A percentile compares a stretch with the other conserved stretches of the same genome.
phyloP scores from a whole-genome alignment of 257 asterid species.

The Ballota nigra region DNA sequence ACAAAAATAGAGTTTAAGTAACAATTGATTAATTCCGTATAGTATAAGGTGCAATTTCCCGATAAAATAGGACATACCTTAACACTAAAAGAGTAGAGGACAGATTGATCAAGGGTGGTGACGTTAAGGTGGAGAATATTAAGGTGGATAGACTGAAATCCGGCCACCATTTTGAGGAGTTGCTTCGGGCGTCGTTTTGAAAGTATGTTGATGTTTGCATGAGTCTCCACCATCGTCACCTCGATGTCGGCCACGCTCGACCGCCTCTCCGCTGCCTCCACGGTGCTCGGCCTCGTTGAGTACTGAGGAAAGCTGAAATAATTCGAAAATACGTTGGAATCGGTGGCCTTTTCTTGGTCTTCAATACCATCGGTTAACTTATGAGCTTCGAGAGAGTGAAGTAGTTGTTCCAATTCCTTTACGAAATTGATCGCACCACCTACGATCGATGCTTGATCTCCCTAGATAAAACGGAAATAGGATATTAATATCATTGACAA shows the following conservation, averaged over 20 bases:
- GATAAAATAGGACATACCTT: constrained; percentile 65
- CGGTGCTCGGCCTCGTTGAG: constrained; percentile 24
- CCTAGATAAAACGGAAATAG: constrained; percentile 28
- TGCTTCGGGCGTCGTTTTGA: constrained; percentile 45
- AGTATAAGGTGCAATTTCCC: no score
- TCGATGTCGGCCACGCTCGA: constrained; percentile 53
- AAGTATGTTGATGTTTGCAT: constrained; percentile 54
- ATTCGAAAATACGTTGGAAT: constrained; percentile 22
- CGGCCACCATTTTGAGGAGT: constrained; percentile 46
- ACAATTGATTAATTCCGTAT: no score
- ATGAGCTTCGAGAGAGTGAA: constrained; percentile 47
- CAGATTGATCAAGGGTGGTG: constrained; percentile 48
- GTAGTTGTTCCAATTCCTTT: constrained; percentile 64
- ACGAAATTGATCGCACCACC: no score
- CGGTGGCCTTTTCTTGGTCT: not conserved
- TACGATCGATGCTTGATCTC: constrained; percentile 79
- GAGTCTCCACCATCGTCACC: constrained; percentile 60
- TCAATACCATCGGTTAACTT: constrained; percentile 14
- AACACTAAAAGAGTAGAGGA: constrained; percentile 62
- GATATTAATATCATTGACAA: not conserved
- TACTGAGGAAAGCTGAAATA: constrained; percentile 39
- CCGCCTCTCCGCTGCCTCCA: constrained; percentile 19
- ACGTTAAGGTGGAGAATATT: no score
- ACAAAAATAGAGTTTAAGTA: no score
- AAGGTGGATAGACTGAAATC: no score